These are phyloP conservation scores for Kuraishia floccosa DNA, from an alignment of 805 yeast genomes.

Conservation along the genomic window DNA sequence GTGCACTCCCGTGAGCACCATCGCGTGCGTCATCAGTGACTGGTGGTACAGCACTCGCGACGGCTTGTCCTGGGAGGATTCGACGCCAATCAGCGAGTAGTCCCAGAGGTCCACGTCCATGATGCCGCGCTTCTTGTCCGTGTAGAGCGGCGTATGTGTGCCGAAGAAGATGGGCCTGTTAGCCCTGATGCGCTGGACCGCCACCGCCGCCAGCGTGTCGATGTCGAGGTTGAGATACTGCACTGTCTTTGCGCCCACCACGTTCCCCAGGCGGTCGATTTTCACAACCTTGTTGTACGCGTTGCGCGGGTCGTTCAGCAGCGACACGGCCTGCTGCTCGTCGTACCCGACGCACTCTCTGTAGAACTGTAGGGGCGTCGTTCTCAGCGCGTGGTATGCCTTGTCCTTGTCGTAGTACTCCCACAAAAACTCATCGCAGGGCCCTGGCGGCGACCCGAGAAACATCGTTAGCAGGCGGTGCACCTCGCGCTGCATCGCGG, in stretches of 20 bases:
- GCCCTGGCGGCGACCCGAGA: conserved; percentile 73
- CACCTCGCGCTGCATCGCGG: conserved; percentile 42
- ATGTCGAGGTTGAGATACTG: conserved; percentile 32
- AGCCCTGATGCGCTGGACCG: conserved; percentile 41
- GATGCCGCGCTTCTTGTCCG: conserved; percentile 51
- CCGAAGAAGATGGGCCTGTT: conserved; percentile 84
- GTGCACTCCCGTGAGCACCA: conserved; percentile 77
- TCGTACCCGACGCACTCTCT: conserved; percentile 40
- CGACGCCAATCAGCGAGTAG: conserved; percentile 42
- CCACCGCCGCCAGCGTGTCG: conserved; percentile 1
- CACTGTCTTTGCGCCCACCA: conserved; percentile 59
- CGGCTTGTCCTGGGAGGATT: conserved; percentile 42
- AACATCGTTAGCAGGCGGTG: conserved; percentile 57
- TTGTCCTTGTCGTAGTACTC: conserved; percentile 65
- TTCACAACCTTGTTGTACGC: conserved; percentile 49
- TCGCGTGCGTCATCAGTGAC: conserved; percentile 83
- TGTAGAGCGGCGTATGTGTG: conserved; percentile 76
- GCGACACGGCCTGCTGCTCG: conserved; percentile 42
- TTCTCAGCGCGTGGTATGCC: conserved; percentile 28
- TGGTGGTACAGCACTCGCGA: conserved; percentile 62
- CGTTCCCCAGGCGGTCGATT: conserved; percentile 68
- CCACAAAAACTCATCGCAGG: conserved; percentile 59
- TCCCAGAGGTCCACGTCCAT: conserved; percentile 67
- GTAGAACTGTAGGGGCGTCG: conserved; percentile 62
- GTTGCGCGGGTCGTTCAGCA: conserved; percentile 79